A percentile compares a stretch with the other conserved stretches of the same genome.
Evolutionary conservation across 2,329 filamentous ascomycete species (phyloP).

Genomic region (Harringtonia aguacate): DNA sequence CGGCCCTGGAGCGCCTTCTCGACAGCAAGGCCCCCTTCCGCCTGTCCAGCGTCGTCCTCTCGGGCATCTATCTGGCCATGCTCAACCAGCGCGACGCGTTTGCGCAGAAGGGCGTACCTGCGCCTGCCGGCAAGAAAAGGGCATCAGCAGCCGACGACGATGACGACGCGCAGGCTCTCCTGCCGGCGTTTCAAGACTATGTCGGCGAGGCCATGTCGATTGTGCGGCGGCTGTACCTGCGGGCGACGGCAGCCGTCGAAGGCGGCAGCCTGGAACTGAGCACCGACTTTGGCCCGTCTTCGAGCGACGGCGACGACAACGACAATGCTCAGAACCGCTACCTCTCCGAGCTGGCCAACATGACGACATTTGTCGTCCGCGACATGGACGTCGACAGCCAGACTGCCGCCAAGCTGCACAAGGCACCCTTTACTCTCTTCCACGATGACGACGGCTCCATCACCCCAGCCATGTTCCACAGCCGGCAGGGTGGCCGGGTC

Average conservation of each 20-base stretch:
- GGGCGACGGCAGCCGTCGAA: slow-evolving; percentile 18
- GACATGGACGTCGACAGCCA: slow-evolving; percentile 18
- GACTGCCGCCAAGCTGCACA: slow-evolving; percentile 12
- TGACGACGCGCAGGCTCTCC: neutral
- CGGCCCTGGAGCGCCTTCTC: slow-evolving; percentile 25
- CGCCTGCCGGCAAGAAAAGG: neutral
- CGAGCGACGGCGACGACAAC: neutral
- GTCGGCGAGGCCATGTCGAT: slow-evolving; percentile 27
- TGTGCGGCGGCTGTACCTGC: slow-evolving; percentile 29
- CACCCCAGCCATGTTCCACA: slow-evolving; percentile 10
- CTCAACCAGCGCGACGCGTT: slow-evolving; percentile 27
- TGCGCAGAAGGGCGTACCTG: slow-evolving; percentile 7
- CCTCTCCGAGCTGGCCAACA: slow-evolving; percentile 16
- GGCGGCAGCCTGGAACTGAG: slow-evolving; percentile 4
- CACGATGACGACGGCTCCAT: neutral
- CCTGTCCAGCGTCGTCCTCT: slow-evolving; percentile 27
- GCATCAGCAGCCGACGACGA: neutral
- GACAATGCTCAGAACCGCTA: slow-evolving; percentile 13
- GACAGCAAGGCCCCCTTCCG: slow-evolving; percentile 19
- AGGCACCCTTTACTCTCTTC: slow-evolving; percentile 17
- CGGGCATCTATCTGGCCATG: slow-evolving; percentile 21
- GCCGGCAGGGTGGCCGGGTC: slow-evolving; percentile 6
- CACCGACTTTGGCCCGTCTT: slow-evolving; percentile 10
- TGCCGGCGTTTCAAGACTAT: slow-evolving; percentile 18
- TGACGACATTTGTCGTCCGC: slow-evolving; percentile 18